Base-by-base conservation (phyloP, 129 eudicot genomes). In the Lactuca sativa region DNA sequence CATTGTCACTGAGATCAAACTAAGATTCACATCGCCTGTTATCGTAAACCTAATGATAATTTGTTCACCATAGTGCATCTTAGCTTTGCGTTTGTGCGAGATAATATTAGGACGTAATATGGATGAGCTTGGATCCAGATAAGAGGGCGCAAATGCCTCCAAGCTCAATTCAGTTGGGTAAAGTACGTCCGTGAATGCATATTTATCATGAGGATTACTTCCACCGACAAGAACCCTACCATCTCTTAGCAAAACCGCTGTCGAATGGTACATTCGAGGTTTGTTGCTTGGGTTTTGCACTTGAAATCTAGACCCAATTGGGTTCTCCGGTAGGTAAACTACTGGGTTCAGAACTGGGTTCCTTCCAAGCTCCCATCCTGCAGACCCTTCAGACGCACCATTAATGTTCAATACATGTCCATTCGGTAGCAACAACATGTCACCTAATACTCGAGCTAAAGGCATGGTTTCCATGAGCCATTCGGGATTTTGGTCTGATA, bases 381-480 rank as follows among this genome's bases (percentile, higher is more conserved):
- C 89, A 1, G 78, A 71, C 3, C 93, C 93, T 16, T 69, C 53
- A 0, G 81, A 47, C 11, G 61, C 86, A 1, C 93, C 93, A 32
- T 86, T 86, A 4, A 86, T 86, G 43, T 83, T 72, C 70, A 83
- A 30, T 21, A 86, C 81, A 13, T 83, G 74, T 2, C 81, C 93
- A 38, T 76, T 78, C 0, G 93, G 93, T 3, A 86, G 72, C 59
- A 83, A 34, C 62, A 86, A 61, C 89, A 86, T 86, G 64, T 86
- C 93, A 36, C 93, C 83, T 88, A 86, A 83, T 74, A 78, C 81
- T 47, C 93, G 81, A 31, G 81, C 83, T 56, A 71, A 13, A 21
- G 93, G 93, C 93, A 86, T 83, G 18, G 86, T 83, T 74, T 86
- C 93, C 78, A 86, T 67, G 66, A 47, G 31, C 93, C 93, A 86